Evolutionary conservation across 768 basidiomycete species (phyloP).

Genomic region (Lentinula guzmanii): DNA sequence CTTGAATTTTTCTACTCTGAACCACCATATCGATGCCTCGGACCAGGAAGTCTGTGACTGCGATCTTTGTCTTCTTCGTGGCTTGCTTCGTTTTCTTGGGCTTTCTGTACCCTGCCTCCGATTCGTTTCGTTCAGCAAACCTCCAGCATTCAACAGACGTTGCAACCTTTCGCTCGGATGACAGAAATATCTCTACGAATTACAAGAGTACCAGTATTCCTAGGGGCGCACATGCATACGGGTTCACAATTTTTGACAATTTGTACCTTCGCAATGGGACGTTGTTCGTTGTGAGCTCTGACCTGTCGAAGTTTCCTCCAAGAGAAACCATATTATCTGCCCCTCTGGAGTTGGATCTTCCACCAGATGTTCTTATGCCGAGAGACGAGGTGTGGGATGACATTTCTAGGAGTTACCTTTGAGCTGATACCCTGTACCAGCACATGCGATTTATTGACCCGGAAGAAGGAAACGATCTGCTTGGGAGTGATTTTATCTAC

Average conservation of each 20-base stretch:
- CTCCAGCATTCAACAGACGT: not conserved
- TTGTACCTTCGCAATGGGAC: conserved; percentile 73
- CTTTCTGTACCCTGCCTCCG: not conserved
- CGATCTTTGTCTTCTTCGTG: not conserved
- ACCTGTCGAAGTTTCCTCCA: conserved; percentile 34
- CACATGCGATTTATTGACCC: conserved; percentile 20
- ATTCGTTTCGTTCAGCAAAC: not conserved
- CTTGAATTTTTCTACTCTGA: not conserved
- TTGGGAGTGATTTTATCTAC: conserved; percentile 16
- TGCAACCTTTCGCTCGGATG: not conserved
- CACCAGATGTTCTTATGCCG: conserved; percentile 17
- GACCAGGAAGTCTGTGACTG: not conserved
- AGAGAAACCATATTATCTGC: conserved; percentile 32
- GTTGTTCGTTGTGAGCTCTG: conserved; percentile 53
- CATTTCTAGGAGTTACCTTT: not conserved
- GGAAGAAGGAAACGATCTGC: conserved; percentile 11
- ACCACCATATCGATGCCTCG: not conserved
- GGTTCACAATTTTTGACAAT: conserved; percentile 74
- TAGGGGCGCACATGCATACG: conserved; percentile 38
- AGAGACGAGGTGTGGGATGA: conserved; percentile 23
- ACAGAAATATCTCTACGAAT: not conserved
- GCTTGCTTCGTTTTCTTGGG: not conserved
- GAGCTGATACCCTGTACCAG: not conserved
- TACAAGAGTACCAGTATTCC: conserved; percentile 20
- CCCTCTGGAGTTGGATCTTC: conserved; percentile 13